Base-by-base conservation (phyloP, 2,329 filamentous ascomycete genomes). In the Mycosphaerella sp. region DNA sequence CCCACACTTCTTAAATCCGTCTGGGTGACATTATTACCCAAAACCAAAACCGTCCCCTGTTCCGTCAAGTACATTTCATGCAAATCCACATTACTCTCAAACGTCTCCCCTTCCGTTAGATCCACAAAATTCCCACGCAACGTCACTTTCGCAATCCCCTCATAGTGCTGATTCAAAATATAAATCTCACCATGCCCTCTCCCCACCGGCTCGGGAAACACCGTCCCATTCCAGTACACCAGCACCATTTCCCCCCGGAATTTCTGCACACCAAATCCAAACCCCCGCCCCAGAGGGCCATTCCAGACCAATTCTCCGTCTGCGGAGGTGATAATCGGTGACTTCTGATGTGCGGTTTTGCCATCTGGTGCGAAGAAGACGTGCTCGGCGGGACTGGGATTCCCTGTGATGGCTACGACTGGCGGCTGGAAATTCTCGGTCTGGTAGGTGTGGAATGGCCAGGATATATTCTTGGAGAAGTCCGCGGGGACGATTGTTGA, bases 31-130 rank as follows among this genome's bases (percentile, higher is more conserved):
- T 70, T 62, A 7, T 62, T 57, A 0, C 48, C 59, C 14, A 64
- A 59, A 6, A 68, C 57, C 16, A 70, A 48, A 0, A 68, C 62
- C 0, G 66, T 70, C 7, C 56, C 62, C 6, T 66, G 49, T 4
- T 56, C 35, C 0, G 65, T 68, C 50, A 68, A 64, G 17, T 60
- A 60, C n/a, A 67, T 64, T 14, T 70, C 68, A 35, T 70, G 68
- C 30, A 69, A 49, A 48, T 70, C 66, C 17, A 60, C 55, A 37
- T 59, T 56, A 14, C 50, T 55, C 17, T 49, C 41, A 48, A 50
- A 59, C 2, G 12, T 41, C 25, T 39, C 41, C 9, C 54, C 54
- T 1, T 36, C 41, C 10, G 46, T 21, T 12, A 55, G 27, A 30
- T 57, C 58, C 2, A 49, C 30, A 27, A 59, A 57, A 18, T 57